Evolutionary conservation across 2,329 filamentous ascomycete species (phyloP).

Genomic region (Pseudogymnoascus sp.): DNA sequence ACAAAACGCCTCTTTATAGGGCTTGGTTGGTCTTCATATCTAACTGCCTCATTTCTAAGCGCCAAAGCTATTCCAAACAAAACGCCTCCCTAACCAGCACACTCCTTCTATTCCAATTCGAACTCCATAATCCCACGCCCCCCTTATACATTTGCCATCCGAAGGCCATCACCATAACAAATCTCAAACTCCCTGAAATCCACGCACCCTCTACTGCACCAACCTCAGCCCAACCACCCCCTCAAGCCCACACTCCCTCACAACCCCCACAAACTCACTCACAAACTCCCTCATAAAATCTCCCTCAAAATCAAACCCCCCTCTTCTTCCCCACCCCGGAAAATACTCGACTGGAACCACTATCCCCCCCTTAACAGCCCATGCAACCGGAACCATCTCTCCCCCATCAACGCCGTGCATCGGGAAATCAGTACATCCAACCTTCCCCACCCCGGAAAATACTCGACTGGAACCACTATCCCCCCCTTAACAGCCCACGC

Average conservation of each 20-base stretch:
- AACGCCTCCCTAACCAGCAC: not conserved
- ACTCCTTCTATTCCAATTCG: not conserved
- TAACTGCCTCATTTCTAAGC: not conserved
- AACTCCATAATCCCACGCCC: not conserved
- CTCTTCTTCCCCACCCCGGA: not conserved
- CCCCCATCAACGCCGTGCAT: not conserved
- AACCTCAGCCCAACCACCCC: conserved; percentile 1
- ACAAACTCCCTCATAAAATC: not conserved
- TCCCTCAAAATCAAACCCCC: not conserved
- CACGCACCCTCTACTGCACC: not conserved
- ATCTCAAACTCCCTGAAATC: not conserved
- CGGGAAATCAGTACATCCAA: not conserved
- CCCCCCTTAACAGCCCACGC: not conserved
- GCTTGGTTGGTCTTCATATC: not conserved
- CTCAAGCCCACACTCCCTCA: conserved; percentile 1
- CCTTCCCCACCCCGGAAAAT: not conserved
- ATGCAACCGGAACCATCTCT: not conserved
- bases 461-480: not conserved
- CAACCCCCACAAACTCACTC: not conserved
- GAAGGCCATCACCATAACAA: not conserved
- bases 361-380: not conserved
- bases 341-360: not conserved
- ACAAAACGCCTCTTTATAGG: not conserved
- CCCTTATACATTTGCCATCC: not conserved
- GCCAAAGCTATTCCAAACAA: not conserved